Conservation (phyloP, 2,329 filamentous ascomycete species). For the Fusarium caatingaense region DNA sequence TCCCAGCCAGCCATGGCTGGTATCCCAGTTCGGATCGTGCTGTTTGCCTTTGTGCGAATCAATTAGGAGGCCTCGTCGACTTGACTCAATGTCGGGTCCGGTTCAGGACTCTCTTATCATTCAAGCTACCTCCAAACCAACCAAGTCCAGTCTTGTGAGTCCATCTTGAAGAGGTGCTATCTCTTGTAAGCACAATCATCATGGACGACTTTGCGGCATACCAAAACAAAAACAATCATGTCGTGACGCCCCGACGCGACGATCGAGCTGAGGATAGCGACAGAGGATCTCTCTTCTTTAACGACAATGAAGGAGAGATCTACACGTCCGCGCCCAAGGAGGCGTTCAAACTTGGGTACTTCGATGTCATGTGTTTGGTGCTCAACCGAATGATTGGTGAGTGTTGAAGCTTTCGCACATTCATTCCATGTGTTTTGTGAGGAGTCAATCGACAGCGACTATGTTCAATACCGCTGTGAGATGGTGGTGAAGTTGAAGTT, state of each 20-base stretch:
- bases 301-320: slow-evolving; percentile 44
- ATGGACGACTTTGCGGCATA: slow-evolving; percentile 49
- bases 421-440: too few species aligned
- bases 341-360: slow-evolving; percentile 51
- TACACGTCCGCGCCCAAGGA: slow-evolving; percentile 51
- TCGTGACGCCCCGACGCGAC: slow-evolving; percentile 12
- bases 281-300: slow-evolving; percentile 28
- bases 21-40: not conserved
- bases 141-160: not conserved
- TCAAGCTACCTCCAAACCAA: slow-evolving; percentile 1
- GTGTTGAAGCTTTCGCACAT: slow-evolving; percentile 10
- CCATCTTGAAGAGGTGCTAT: not conserved
- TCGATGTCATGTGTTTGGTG: slow-evolving; percentile 52
- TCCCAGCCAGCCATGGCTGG: slow-evolving; percentile 21
- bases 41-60: slow-evolving; percentile 7
- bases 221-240: slow-evolving; percentile 13
- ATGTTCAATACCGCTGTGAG: not conserved
- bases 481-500: slow-evolving; percentile 35
- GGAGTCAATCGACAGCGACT: too few species aligned
- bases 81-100: slow-evolving; percentile 17
- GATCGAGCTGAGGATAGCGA: slow-evolving; percentile 36
- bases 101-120: slow-evolving; percentile 1
- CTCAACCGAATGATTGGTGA: slow-evolving; percentile 54
- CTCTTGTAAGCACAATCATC: not conserved
- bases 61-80: not conserved